Evolutionary conservation across 306 rosid species (phyloP), one percentile per base, ranked within the genome.

Genomic region (Elaeagnus macrophylla): DNA sequence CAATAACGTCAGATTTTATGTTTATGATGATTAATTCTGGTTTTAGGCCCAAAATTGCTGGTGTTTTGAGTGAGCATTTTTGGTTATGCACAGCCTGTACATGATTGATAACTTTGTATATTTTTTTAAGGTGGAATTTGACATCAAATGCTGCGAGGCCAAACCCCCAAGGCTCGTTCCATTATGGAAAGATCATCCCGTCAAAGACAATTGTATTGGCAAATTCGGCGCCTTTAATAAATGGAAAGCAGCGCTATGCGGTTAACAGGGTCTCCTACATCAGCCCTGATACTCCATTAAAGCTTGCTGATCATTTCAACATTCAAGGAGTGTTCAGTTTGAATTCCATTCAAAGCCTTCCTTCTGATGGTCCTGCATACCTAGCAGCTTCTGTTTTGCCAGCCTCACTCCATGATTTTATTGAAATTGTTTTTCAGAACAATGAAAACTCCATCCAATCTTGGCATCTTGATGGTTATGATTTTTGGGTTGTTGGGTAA

Each of bases 91-190:
- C 45, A 41, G 5, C 37, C 49, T 53, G 51, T 25, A 25, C 32
- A 37, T 25, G 32, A 25, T 25, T 5, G 4, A 25, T 25, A 25
- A 25, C 3, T 25, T 25, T 1, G 32, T 39, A 39, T 57, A 61
- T 54, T 59, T 68, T 54, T 19, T 77, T 66, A 72, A 90, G 96
- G 77, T 88, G 96, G 96, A 93, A 87, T 69, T 72, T 93, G 82
- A 87, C 96, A 15, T 95, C 96, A 63, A 93, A 72, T 77, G 96
- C 99, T 43, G 99, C 99, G 12, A 80, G 99, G 87, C 96, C 96
- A 53, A 91, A 91, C 63, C 99, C 99, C 56, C 99, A 91, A 67
- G 99, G 99, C 7, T 91, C 99, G 32, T 91, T 66, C 78, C 99
- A 91, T 79, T 91, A 91, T 38, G 99, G 99, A 62, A 74, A 41